These are phyloP conservation scores for Calonectria honghensis DNA, from an alignment of 2,329 filamentous ascomycete genomes.

Conservation along the genomic window DNA sequence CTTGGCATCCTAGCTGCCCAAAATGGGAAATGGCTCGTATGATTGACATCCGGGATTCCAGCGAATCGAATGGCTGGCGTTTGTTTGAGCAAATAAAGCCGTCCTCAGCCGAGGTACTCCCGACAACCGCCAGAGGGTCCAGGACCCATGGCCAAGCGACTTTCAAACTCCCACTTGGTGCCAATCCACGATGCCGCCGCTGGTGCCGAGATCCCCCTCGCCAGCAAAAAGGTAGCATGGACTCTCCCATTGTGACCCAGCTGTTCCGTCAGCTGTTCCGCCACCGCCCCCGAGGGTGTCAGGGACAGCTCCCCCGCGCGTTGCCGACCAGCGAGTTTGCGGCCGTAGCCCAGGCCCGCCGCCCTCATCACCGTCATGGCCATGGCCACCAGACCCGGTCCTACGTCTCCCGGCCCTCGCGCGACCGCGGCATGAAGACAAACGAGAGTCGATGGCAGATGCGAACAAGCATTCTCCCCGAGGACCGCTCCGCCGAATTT, in stretches of 20 bases:
- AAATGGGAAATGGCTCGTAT: constrained; percentile 48
- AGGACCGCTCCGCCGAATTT: constrained; percentile 88
- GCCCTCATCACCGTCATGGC: constrained; percentile 18
- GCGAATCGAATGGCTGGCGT: constrained; percentile 27
- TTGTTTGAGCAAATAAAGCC: constrained; percentile 27
- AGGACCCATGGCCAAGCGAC: constrained; percentile 40
- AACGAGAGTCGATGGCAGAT: constrained; percentile 91
- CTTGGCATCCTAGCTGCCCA: constrained; percentile 10
- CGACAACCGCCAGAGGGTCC: constrained; percentile 38
- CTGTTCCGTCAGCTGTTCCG: constrained; percentile 91
- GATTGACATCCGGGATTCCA: constrained; percentile 33
- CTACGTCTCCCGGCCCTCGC: constrained; percentile 57
- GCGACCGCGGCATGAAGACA: constrained; percentile 64
- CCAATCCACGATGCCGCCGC: constrained; percentile 32
- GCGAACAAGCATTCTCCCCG: constrained; percentile 82
- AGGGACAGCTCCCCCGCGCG: constrained; percentile 51
- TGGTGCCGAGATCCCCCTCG: constrained; percentile 33
- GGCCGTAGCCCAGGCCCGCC: constrained; percentile 20
- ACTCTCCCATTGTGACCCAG: constrained; percentile 85
- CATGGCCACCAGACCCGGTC: constrained; percentile 50
- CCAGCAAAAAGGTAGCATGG: constrained; percentile 73
- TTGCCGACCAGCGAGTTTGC: constrained; percentile 30
- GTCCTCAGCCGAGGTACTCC: constrained; percentile 50
- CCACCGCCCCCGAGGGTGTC: constrained; percentile 68
- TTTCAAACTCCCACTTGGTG: constrained; percentile 31